Evolutionary conservation across 768 basidiomycete genomes (phyloP).

Genomic region (Cyclocybe aegerita): DNA sequence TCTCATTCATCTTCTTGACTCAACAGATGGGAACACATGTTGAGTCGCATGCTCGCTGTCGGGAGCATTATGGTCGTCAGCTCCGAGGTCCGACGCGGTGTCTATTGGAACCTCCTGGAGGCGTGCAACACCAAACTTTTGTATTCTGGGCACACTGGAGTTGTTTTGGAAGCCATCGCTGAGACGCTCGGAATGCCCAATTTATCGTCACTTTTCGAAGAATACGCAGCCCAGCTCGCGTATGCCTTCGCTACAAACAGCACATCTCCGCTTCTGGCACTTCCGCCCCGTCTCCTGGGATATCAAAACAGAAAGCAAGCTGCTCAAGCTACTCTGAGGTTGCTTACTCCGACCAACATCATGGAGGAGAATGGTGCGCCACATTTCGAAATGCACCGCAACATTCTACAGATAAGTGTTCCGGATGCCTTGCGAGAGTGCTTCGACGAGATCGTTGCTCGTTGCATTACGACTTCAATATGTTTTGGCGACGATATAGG

Average conservation of each 20-base stretch:
- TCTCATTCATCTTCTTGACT: neutral
- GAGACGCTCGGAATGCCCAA: constrained; percentile 62
- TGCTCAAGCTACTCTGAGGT: constrained; percentile 63
- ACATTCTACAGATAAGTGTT: constrained; percentile 46
- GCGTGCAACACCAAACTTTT: constrained; percentile 42
- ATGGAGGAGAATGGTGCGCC: constrained; percentile 37
- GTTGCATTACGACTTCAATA: constrained; percentile 51
- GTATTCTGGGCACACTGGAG: constrained; percentile 42
- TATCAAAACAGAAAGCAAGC: constrained; percentile 66
- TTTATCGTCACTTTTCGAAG: constrained; percentile 67
- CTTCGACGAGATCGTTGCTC: constrained; percentile 70
- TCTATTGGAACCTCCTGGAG: constrained; percentile 90
- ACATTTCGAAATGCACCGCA: constrained; percentile 63
- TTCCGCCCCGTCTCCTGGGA: constrained; percentile 77
- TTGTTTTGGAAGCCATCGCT: constrained; percentile 62
- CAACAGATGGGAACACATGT: constrained; percentile 69
- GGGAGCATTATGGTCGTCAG: constrained; percentile 81
- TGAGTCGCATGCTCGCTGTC: constrained; percentile 68
- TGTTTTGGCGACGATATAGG: constrained; percentile 11
- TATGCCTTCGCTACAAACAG: constrained; percentile 55
- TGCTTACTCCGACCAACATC: constrained; percentile 69
- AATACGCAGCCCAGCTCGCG: constrained; percentile 77
- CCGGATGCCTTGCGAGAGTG: constrained; percentile 57
- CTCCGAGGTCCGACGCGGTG: constrained; percentile 72
- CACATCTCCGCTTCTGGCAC: constrained; percentile 49